These are phyloP conservation scores for Aspergillus puulaauensis DNA, from an alignment of 2,329 filamentous ascomycete genomes.

Conservation along the genomic window DNA sequence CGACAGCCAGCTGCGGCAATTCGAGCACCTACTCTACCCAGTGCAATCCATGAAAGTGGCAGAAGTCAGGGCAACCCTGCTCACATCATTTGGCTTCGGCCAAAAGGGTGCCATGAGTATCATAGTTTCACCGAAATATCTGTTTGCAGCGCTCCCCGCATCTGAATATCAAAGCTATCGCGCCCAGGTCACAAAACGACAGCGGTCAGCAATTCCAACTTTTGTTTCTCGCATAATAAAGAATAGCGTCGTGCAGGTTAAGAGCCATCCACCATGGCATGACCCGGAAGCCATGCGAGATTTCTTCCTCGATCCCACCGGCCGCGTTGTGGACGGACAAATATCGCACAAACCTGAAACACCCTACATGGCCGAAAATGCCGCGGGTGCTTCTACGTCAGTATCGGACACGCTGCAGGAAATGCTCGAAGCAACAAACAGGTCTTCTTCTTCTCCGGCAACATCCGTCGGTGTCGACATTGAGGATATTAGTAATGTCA, in stretches of 20 bases:
- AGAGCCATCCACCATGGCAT: slow-evolving; percentile 17
- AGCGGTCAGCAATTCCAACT: slow-evolving; percentile 6
- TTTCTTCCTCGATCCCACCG: slow-evolving; percentile 17
- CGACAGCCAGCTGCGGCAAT: slow-evolving; percentile 50
- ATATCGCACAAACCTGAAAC: neutral
- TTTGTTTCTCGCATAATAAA: slow-evolving; percentile 16
- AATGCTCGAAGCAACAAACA: slow-evolving; percentile 9
- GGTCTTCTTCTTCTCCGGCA: neutral
- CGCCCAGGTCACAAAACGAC: slow-evolving; percentile 4
- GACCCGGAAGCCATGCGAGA: slow-evolving; percentile 8
- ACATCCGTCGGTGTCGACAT: slow-evolving; percentile 16
- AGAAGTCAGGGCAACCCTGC: slow-evolving; percentile 36
- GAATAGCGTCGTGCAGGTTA: slow-evolving; percentile 17
- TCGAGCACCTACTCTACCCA: slow-evolving; percentile 36
- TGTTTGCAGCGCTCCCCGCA: slow-evolving; percentile 30
- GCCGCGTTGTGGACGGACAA: slow-evolving; percentile 7
- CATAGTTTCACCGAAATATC: slow-evolving; percentile 36
- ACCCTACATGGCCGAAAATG: neutral
- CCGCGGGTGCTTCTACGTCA: neutral
- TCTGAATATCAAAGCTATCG: slow-evolving; percentile 16
- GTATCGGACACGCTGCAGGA: slow-evolving; percentile 8
- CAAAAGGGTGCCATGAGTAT: slow-evolving; percentile 45
- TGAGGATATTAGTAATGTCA: slow-evolving; percentile 81
- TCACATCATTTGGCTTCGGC: slow-evolving; percentile 48
- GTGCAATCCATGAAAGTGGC: slow-evolving; percentile 20